These are phyloP conservation scores for Plantago ovata DNA, from an alignment of 257 asterid species.

Conservation along the genomic window DNA sequence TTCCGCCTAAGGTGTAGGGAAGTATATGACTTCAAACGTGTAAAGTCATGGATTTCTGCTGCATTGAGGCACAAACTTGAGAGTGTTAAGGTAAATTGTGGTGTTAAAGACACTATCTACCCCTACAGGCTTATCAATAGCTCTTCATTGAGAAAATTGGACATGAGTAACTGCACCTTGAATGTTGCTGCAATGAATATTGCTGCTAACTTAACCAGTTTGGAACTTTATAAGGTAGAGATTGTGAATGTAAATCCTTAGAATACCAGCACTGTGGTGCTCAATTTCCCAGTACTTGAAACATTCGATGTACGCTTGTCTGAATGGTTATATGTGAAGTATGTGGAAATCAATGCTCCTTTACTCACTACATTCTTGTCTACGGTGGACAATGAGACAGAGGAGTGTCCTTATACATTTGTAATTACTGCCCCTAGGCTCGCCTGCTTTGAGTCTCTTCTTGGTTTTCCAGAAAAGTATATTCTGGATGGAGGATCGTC, in stretches of 20 bases:
- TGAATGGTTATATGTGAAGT: conserved; percentile 2
- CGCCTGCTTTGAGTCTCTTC: background rate
- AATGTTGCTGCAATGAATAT: background rate
- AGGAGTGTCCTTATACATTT: background rate
- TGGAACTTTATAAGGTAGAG: background rate
- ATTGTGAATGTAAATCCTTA: background rate
- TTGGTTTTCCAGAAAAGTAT: background rate
- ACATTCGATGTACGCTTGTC: too few species aligned
- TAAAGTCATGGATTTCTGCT: too few species aligned
- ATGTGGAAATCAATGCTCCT: conserved; percentile 3
- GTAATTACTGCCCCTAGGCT: background rate
- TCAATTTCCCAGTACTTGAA: conserved; percentile 1
- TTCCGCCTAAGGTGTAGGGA: background rate
- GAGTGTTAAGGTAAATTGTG: background rate
- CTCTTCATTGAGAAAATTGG: background rate
- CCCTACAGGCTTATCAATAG: background rate
- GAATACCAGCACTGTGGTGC: background rate
- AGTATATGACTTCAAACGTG: background rate
- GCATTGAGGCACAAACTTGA: background rate
- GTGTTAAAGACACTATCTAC: background rate
- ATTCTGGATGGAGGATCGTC: background rate
- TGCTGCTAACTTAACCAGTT: background rate
- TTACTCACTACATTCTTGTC: background rate
- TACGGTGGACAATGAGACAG: too few species aligned
- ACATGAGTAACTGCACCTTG: background rate